These are phyloP conservation scores for Kuraishia borneana DNA, from an alignment of 805 yeast genomes.

Conservation along the genomic window DNA sequence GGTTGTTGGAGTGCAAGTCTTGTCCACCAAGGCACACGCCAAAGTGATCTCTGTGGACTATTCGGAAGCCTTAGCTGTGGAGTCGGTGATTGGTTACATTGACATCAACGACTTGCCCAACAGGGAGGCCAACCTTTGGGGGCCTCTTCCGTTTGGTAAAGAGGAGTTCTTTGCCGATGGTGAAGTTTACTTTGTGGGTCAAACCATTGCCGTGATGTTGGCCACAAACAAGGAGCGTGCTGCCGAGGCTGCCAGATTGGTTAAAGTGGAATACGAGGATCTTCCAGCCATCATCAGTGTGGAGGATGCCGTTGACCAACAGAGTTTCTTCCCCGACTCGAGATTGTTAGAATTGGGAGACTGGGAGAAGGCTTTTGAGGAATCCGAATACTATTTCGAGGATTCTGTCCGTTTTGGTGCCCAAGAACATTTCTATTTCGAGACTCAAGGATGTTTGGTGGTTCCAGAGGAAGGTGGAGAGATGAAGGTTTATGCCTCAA, in stretches of 20 bases:
- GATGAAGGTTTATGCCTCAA: slow-evolving; percentile 28
- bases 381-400: slow-evolving; percentile 20
- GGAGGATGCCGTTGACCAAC: slow-evolving; percentile 30
- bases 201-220: slow-evolving; percentile 29
- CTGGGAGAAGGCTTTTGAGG: slow-evolving; percentile 23
- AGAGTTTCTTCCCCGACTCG: slow-evolving; percentile 25
- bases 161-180: slow-evolving; percentile 33
- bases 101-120: slow-evolving; percentile 27
- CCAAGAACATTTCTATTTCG: slow-evolving; percentile 38
- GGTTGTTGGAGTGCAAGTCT: slow-evolving; percentile 30
- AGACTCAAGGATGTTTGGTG: slow-evolving; percentile 31
- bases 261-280: slow-evolving; percentile 30
- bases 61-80: slow-evolving; percentile 23
- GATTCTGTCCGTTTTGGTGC: slow-evolving; percentile 30
- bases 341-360: slow-evolving; percentile 27
- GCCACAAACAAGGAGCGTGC: slow-evolving; percentile 28
- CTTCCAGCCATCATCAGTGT: slow-evolving; percentile 26
- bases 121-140: slow-evolving; percentile 28
- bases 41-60: slow-evolving; percentile 27
- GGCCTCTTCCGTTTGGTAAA: slow-evolving; percentile 26
- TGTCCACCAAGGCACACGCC: slow-evolving; percentile 31
- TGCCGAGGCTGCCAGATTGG: slow-evolving; percentile 27
- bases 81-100: slow-evolving; percentile 28
- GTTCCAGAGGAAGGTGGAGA: slow-evolving; percentile 37
- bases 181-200: slow-evolving; percentile 28